phyloP scores from a whole-genome alignment of 2,329 filamentous ascomycete genomes.

The Graphiopsis chlorocephala region DNA sequence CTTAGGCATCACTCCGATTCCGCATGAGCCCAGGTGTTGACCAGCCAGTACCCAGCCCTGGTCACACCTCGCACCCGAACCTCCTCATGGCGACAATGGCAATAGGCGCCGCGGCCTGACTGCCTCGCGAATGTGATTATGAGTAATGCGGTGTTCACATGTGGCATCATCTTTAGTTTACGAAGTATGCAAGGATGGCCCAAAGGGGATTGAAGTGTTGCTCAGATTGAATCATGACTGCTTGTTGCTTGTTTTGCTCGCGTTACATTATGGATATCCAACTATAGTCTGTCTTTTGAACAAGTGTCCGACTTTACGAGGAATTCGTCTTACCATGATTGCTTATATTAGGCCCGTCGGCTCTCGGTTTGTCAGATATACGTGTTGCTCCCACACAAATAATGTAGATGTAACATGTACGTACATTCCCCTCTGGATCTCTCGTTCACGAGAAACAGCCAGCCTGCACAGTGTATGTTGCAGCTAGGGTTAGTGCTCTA shows the following conservation, averaged over 20 bases:
- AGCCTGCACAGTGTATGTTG: no score
- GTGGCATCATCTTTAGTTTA: slow-evolving; percentile 2
- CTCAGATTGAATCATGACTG: slow-evolving; percentile 10
- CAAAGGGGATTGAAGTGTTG: slow-evolving; percentile 6
- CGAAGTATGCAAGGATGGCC: slow-evolving; percentile 1
- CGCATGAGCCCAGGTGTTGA: slow-evolving; percentile 2
- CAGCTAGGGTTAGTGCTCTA: not conserved
- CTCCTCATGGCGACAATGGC: slow-evolving; percentile 1
- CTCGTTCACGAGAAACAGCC: no score
- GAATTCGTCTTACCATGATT: not conserved
- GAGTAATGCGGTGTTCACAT: slow-evolving; percentile 14
- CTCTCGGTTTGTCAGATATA: no score
- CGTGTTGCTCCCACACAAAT: no score
- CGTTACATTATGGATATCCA: not conserved
- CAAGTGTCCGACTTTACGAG: not conserved
- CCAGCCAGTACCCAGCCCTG: not conserved
- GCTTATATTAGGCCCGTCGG: not conserved
- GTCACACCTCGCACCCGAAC: not conserved
- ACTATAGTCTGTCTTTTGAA: slow-evolving; percentile 6
- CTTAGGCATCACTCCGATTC: not conserved
- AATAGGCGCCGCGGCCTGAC: slow-evolving; percentile 12
- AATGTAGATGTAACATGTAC: no score
- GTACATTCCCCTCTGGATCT: no score
- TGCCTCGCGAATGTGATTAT: slow-evolving; percentile 12
- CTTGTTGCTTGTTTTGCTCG: not conserved